phyloP scores from a whole-genome alignment of 2,329 filamentous ascomycete genomes.

The Coleophoma cylindrospora region DNA sequence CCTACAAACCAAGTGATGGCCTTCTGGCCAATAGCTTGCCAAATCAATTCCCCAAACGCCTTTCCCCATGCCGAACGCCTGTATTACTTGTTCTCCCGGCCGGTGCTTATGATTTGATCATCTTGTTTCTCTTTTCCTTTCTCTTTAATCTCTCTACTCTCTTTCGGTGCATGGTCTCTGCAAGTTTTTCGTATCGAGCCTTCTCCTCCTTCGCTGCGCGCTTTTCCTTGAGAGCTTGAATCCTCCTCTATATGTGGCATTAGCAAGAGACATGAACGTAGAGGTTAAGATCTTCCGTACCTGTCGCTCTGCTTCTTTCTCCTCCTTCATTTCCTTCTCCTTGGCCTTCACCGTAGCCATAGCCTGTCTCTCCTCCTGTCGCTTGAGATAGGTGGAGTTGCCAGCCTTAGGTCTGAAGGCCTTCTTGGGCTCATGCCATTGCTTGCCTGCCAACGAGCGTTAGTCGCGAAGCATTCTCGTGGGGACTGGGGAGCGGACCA shows the following conservation, averaged over 20 bases:
- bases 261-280: conserved; percentile 1
- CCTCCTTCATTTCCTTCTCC: conserved; percentile 92
- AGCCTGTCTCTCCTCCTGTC: conserved; percentile 64
- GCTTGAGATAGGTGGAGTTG: conserved; percentile 73
- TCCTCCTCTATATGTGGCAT: conserved; percentile 51
- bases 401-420: conserved; percentile 81
- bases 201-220: conserved; percentile 87
- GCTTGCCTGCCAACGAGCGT: conserved; percentile 63
- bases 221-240: conserved; percentile 79
- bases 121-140: conserved; percentile 93
- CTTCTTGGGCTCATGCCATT: conserved; percentile 82
- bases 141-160: conserved; percentile 88
- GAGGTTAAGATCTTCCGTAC: conserved; percentile 39
- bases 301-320: conserved; percentile 86
- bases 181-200: conserved; percentile 88
- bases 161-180: conserved; percentile 97
- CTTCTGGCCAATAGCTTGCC: too few species aligned
- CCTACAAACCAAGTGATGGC: too few species aligned
- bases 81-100: neutral
- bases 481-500: conserved; percentile 44
- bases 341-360: conserved; percentile 80
- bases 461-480: neutral
- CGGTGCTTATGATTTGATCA: conserved; percentile 56
- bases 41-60: neutral
- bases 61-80: conserved; percentile 7